Percentiles rank a stretch among this genome's conserved stretches.
Conservation (phyloP, 2,329 filamentous ascomycete species). For the Colletotrichum lentis region DNA sequence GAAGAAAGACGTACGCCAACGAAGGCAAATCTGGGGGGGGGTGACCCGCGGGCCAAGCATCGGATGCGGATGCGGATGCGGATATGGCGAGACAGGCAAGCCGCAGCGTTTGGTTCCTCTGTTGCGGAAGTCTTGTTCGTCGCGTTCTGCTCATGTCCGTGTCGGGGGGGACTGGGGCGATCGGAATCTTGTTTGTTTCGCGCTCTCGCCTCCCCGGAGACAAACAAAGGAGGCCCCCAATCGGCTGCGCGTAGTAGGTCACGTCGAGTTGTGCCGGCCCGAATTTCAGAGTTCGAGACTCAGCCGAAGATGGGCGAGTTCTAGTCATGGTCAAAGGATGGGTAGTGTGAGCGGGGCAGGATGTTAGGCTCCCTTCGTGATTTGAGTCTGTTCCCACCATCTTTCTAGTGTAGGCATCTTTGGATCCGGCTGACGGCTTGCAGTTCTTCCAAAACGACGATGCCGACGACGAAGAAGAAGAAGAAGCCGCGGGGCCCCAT, state of each 20-base stretch:
- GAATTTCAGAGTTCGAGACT: not conserved
- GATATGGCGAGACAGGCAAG: slow-evolving; percentile 15
- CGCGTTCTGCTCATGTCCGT: slow-evolving; percentile 8
- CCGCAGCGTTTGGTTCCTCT: slow-evolving; percentile 4
- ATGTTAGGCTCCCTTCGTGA: not conserved
- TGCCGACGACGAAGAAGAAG: not conserved
- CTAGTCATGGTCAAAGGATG: not conserved
- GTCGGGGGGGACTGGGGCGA: slow-evolving; percentile 7
- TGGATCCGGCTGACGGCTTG: not conserved
- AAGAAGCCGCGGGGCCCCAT: not conserved
- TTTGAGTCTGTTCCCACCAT: not conserved
- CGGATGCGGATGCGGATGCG: slow-evolving; percentile 14
- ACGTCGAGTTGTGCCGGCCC: not conserved
- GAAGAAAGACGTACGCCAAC: not conserved
- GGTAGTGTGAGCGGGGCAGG: not conserved
- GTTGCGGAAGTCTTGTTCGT: not conserved
- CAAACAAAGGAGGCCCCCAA: slow-evolving; percentile 11
- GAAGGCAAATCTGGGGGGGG: not conserved
- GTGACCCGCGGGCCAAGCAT: not conserved
- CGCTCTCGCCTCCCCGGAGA: not conserved
- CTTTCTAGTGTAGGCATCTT: not conserved
- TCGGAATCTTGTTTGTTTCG: slow-evolving; percentile 29
- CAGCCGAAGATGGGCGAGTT: not conserved
- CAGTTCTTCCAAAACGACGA: not conserved
- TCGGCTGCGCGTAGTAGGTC: not conserved